Evolutionary conservation across 1,284 basidiomycete genomes (phyloP), one percentile per base, ranked within the genome.

Genomic region (Ganoderma leucocontextum): DNA sequence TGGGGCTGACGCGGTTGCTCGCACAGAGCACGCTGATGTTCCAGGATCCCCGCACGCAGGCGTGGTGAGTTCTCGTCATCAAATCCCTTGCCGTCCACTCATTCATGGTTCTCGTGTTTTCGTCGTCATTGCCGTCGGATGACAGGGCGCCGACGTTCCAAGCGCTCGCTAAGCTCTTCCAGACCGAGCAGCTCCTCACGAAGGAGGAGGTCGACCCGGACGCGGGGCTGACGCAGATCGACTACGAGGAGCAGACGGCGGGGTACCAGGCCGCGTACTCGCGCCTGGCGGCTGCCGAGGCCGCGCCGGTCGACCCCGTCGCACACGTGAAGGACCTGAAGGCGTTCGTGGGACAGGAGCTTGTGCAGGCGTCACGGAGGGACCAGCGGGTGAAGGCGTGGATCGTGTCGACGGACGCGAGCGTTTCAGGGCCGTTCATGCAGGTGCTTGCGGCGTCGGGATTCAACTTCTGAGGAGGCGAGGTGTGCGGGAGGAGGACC

Each of bases 231-330:
- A 93, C 92, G 0, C 87, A 89, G 55, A 88, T 97, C 58, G 97
- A 99, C 79, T 91, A 90, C 72, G 97, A 99, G 77, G 97, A 95
- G 76, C 92, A 93, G 77, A 86, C 92, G 9, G 90, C 91, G 4
- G 95, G 95, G 0, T 99, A 98, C 82, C 97, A 99, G 79, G 94
- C 94, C 0, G 91, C 93, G 2, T 99, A 97, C 82, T 96, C 96
- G 64, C 89, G 93, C 59, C 87, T 99, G 12, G 96, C 95, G 0
- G 95, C 97, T 0, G 92, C 93, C 4, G 90, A 92, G 72, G 80
- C 78, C 0, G 78, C 77, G 0, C 81, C 84, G 22, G 80, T 78
- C 0, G 92, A 93, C 77, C 87, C 88, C 1, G 86, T 92, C 10
- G 86, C 81, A 19, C 87, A 91, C 74, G 85, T 91, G 1, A 80